phyloP scores from a whole-genome alignment of 805 yeast species.

The Teunomyces lycoperdinae region DNA sequence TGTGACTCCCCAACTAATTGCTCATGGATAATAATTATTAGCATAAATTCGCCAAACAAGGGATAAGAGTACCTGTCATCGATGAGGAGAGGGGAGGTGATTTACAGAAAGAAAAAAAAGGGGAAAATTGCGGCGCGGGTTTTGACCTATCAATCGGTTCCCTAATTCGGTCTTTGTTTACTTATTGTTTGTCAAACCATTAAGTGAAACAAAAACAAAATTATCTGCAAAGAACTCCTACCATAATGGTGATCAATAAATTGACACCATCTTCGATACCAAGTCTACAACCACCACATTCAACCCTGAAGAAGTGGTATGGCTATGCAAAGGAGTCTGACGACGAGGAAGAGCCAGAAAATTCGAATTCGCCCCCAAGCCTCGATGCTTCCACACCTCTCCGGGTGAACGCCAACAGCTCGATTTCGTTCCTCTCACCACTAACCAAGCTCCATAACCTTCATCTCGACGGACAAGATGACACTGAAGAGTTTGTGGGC shows the following conservation, averaged over 20 bases:
- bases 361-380: neutral
- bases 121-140: no score
- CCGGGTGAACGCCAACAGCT: slow-evolving; percentile 9
- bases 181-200: neutral
- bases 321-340: slow-evolving; percentile 8
- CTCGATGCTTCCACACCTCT: slow-evolving; percentile 24
- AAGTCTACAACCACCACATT: slow-evolving; percentile 10
- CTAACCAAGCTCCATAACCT: slow-evolving; percentile 33
- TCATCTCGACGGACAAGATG: slow-evolving; percentile 20
- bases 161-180: no score
- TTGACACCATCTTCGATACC: slow-evolving; percentile 9
- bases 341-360: slow-evolving; percentile 4
- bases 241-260: slow-evolving; percentile 2
- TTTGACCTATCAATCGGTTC: no score
- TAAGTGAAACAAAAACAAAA: neutral
- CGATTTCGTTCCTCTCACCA: slow-evolving; percentile 29
- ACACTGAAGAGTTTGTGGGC: slow-evolving; percentile 18
- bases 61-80: no score
- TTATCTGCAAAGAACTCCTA: neutral
- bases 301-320: slow-evolving; percentile 8
- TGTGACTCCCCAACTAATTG: no score
- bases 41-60: no score
- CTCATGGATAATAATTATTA: neutral
- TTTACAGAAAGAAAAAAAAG: no score
- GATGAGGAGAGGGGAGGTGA: no score